phyloP scores from a whole-genome alignment of 208 protist genomes.

The Trypanosoma cruzi region DNA sequence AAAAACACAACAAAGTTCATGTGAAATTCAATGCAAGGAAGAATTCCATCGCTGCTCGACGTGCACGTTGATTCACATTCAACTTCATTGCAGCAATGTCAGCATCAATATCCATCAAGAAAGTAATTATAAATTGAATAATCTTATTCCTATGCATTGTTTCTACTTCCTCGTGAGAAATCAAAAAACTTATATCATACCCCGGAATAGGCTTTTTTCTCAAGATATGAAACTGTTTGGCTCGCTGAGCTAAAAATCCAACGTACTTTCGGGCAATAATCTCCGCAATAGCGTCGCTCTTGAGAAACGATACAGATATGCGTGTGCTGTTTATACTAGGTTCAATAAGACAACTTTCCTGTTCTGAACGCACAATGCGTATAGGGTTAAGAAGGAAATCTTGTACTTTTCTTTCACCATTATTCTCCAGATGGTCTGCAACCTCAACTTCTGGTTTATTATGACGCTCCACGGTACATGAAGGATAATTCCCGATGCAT shows the following conservation, averaged over 20 bases:
- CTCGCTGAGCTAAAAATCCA: slow-evolving; percentile 94
- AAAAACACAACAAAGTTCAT: neutral
- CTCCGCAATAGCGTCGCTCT: slow-evolving; percentile 94
- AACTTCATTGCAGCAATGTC: slow-evolving; percentile 97
- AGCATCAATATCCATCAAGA: slow-evolving; percentile 96
- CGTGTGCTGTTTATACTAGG: slow-evolving; percentile 96
- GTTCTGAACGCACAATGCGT: slow-evolving; percentile 52
- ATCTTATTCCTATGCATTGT: slow-evolving; percentile 94
- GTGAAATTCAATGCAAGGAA: slow-evolving; percentile 31
- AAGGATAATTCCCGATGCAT: slow-evolving; percentile 96
- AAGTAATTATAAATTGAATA: slow-evolving; percentile 96
- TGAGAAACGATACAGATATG: slow-evolving; percentile 92
- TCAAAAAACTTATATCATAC: slow-evolving; percentile 97
- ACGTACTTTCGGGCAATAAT: slow-evolving; percentile 95
- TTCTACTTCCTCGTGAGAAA: slow-evolving; percentile 97
- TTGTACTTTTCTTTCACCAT: slow-evolving; percentile 6
- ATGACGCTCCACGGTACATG: slow-evolving; percentile 97
- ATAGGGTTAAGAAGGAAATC: slow-evolving; percentile 93
- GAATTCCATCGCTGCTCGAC: slow-evolving; percentile 42
- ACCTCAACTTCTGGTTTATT: slow-evolving; percentile 99
- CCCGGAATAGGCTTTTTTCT: slow-evolving; percentile 92
- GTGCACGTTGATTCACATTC: slow-evolving; percentile 37
- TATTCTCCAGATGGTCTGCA: slow-evolving; percentile 3
- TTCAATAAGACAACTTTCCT: slow-evolving; percentile 94
- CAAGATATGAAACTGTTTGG: slow-evolving; percentile 95